Conservation (phyloP, 768 basidiomycete species). For the Mycena indigotica region DNA sequence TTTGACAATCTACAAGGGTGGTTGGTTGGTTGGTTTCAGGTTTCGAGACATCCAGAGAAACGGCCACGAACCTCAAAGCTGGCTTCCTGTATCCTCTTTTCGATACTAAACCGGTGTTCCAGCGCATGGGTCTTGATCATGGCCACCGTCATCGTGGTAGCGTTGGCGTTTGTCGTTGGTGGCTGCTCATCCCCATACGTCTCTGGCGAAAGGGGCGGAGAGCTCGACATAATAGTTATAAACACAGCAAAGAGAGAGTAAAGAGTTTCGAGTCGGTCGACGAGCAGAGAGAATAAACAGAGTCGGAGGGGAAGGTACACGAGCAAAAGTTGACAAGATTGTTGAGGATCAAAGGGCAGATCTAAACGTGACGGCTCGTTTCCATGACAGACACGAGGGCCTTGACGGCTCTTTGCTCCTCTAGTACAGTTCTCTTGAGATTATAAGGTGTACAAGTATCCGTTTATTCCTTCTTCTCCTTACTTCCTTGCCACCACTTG, state of each 20-base stretch:
- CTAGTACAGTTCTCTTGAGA: no score
- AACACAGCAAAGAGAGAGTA: slow-evolving; percentile 1
- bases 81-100: slow-evolving; percentile 75
- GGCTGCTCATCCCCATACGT: slow-evolving; percentile 27
- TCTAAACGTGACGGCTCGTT: slow-evolving; percentile 6
- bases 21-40: slow-evolving; percentile 24
- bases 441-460: slow-evolving; percentile 21
- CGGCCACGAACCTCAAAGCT: slow-evolving; percentile 69
- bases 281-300: slow-evolving; percentile 1
- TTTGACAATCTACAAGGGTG: slow-evolving; percentile 66
- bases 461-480: slow-evolving; percentile 5
- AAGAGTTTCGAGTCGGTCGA: slow-evolving; percentile 5
- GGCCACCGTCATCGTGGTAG: slow-evolving; percentile 56
- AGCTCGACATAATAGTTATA: slow-evolving; percentile 11
- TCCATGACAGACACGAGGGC: neutral
- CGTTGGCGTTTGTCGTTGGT: slow-evolving; percentile 9
- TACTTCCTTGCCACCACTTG: slow-evolving; percentile 75
- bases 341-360: slow-evolving; percentile 6
- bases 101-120: slow-evolving; percentile 74
- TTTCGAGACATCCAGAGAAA: slow-evolving; percentile 2
- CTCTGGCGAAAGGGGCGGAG: slow-evolving; percentile 26
- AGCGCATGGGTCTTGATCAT: slow-evolving; percentile 85
- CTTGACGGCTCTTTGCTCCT: no score
- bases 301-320: no score
- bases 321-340: slow-evolving; percentile 6